Conservation (phyloP, 495 filamentous ascomycete genomes). For the Aspergillus haitiensis region DNA sequence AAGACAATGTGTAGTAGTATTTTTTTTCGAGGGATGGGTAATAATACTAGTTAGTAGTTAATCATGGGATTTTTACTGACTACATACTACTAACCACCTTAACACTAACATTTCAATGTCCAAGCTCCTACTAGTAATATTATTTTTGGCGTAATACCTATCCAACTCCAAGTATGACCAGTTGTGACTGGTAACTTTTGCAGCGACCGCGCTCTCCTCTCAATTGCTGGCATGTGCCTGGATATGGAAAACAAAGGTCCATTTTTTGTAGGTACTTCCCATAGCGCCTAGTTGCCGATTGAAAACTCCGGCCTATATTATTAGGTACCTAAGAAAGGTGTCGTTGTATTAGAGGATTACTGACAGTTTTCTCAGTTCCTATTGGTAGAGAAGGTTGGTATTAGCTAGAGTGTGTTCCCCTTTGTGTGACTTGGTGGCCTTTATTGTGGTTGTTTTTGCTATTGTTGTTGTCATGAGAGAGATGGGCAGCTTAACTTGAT, state of each 20-base stretch:
- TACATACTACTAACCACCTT: too few species aligned
- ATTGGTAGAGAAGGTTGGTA: constrained; percentile 8
- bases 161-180: neutral
- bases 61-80: too few species aligned
- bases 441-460: neutral
- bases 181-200: constrained; percentile 1
- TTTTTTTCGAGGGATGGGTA: too few species aligned
- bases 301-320: neutral
- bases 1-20: too few species aligned
- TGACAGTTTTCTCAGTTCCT: neutral
- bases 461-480: constrained; percentile 6
- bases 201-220: neutral
- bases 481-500: constrained; percentile 3
- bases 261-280: neutral
- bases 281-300: neutral
- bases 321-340: neutral
- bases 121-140: neutral
- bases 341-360: neutral
- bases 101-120: neutral
- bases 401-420: neutral
- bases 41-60: too few species aligned
- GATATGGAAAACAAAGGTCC: neutral
- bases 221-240: neutral
- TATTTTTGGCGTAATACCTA: constrained; percentile 2
- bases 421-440: neutral